phyloP scores from a whole-genome alignment of 345 rosid species.

The Gossypium arboreum region DNA sequence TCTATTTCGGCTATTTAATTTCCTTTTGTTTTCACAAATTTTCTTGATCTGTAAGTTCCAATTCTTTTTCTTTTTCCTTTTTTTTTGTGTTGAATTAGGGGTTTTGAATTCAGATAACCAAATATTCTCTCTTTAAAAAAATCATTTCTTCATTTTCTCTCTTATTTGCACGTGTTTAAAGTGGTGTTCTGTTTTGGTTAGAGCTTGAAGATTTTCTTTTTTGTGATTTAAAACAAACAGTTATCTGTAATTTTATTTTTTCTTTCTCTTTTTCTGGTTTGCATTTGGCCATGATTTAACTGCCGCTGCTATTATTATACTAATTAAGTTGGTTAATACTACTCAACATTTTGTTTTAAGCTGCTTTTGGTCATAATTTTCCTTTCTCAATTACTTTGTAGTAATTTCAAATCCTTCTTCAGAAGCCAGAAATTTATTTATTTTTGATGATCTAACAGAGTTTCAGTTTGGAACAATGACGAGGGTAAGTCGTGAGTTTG shows the following conservation, averaged over 20 bases:
- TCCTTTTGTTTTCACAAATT: background rate
- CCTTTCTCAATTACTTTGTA: background rate
- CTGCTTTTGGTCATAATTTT: background rate
- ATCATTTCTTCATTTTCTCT: background rate
- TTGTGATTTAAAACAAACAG: background rate
- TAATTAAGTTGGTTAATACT: constrained; percentile 20
- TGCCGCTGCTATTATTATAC: too few species aligned
- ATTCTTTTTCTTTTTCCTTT: background rate
- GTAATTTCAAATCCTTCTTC: constrained; percentile 10
- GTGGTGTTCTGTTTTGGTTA: background rate
- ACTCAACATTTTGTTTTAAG: constrained; percentile 19
- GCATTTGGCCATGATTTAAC: background rate
- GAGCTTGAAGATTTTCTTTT: background rate
- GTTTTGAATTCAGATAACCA: background rate
- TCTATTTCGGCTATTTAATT: background rate
- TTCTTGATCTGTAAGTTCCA: constrained; percentile 20
- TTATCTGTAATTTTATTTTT: background rate
- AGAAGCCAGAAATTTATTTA: background rate
- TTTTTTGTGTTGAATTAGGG: background rate
- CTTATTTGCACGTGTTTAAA: background rate
- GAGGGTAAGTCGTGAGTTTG: constrained; percentile 62
- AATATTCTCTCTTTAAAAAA: background rate
- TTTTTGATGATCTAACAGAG: constrained; percentile 24
- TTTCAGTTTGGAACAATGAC: constrained; percentile 45
- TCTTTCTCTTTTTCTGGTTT: background rate